Evolutionary conservation across 768 basidiomycete genomes (phyloP), one percentile per base, ranked within the genome.

Genomic region (Suillus clintonianus): DNA sequence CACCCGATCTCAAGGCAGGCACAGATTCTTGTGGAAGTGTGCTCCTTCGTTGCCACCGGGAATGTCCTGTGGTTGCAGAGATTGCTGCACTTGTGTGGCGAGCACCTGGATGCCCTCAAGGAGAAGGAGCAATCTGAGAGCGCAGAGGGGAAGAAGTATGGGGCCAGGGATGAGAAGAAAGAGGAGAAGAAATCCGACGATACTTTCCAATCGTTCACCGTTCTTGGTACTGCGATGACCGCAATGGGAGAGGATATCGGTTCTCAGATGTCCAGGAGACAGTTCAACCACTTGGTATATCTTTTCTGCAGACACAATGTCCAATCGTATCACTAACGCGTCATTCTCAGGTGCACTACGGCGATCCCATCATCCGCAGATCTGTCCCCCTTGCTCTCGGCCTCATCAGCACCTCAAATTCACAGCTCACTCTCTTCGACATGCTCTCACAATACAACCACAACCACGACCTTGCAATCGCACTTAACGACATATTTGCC

Each of bases 161-260:
- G 78, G 11, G 82, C 85, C 55, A 77, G 82, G 47, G 70, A 74
- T 41, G 85, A 86, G 27, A 85, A 88, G 64, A 87, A 85, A 36
- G 81, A 84, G 54, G 72, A 81, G 69, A 80, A 71, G 66, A 81
- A 71, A 64, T 78, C 80, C 59, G 48, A 50, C 64, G 92, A 94
- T 68, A 89, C 89, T 36, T 94, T 92, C 83, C 93, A 98, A 75
- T 86, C 94, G 0, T 91, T 98, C 66, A 93, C 97, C 17, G 95
- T 97, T 36, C 82, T 99, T 62, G 97, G 95, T 32, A 93, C 99
- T 70, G 89, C 97, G 0, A 77, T 99, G 63, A 92, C 98, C 50
- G 89, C 97, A 5, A 98, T 99, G 95, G 97, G 97, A 22, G 97
- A 99, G 78, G 97, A 99, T 27, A 89, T 98, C 55, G 97, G 97